Base-by-base conservation (phyloP, 1,284 basidiomycete species). In the Trichosporon sp. region DNA sequence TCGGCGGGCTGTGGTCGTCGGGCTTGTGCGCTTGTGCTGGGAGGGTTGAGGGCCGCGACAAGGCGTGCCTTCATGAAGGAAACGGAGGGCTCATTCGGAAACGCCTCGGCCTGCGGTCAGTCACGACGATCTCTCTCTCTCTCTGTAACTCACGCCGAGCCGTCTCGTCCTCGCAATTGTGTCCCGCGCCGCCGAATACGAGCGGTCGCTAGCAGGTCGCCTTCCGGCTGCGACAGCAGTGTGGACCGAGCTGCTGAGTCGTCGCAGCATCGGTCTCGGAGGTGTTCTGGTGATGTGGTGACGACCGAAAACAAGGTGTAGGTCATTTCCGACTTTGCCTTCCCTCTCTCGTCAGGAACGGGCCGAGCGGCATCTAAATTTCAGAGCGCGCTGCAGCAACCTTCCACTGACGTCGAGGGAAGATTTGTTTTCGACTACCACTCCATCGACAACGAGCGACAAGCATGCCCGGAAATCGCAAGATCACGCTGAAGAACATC, bases 401-500 rank as follows among this genome's bases (percentile, higher is more conserved):
- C 18, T 23, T 38, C 35, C 34, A 38, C 62, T 63, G 56, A 60
- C 56, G 56, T 60, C 56, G 56, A 38, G 35, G 62, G 62, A 63
- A 63, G 34, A 65, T 69, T 69, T 72, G 66, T 56, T 65, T 34
- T 62, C 62, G 65, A 29, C 15, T 27, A 27, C n/a, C 64, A 62
- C 56, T 32, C 42, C 70, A 69, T 38, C 70, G 18, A 64, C 64
- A 18, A 23, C 56, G 29, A n/a, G n/a, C n/a, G 34, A 29, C 62
- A 62, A 68, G 47, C 29, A 81, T 81, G 77, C 77, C 78, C 32
- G 79, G 78, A 72, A 84, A 83, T 73, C 77, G 80, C 65, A 75
- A 74, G 66, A 68, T 79, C 31, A 84, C 83, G 6, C 78, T 77
- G 66, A 83, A 84, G 75, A 79, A 81, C 42, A 80, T 84, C 74